Percentiles rank a stretch among this genome's conserved stretches.
These are phyloP conservation scores for Paspalum vaginatum DNA, from an alignment of 176 grass and related monocot species.

Conservation along the genomic window DNA sequence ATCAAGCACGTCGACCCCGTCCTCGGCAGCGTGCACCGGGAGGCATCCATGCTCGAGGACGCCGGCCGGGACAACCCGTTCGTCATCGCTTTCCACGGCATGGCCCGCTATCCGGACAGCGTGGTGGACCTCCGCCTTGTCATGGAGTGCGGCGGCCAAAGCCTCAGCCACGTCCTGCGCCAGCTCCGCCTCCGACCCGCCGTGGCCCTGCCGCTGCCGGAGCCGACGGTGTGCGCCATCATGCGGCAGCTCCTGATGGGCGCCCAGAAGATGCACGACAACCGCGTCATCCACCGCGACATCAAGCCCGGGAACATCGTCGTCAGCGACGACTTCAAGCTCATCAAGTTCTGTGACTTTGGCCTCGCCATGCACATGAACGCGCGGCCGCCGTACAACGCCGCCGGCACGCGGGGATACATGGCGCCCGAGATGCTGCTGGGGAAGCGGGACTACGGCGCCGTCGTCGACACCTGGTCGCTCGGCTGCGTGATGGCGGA, in stretches of 20 bases:
- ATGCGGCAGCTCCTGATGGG: conserved; percentile 46
- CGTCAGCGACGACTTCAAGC: not conserved
- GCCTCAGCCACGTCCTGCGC: conserved; percentile 4
- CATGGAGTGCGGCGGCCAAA: conserved; percentile 46
- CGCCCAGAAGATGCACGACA: conserved; percentile 26
- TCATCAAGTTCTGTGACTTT: conserved; percentile 49
- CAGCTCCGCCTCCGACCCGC: not conserved
- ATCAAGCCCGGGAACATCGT: conserved; percentile 47
- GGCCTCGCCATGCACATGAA: conserved; percentile 4
- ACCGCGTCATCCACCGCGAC: conserved; percentile 41
- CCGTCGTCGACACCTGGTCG: conserved; percentile 42
- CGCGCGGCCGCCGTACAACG: conserved; percentile 11
- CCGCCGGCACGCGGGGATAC: conserved; percentile 18
- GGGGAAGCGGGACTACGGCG: not conserved
- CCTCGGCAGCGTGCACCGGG: not conserved
- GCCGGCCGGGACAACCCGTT: conserved; percentile 17
- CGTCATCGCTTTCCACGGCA: conserved; percentile 36
- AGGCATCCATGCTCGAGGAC: not conserved
- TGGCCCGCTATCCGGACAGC: conserved; percentile 22
- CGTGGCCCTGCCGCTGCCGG: not conserved
- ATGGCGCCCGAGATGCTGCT: conserved; percentile 38
- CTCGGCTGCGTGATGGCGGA: conserved; percentile 52
- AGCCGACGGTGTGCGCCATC: conserved; percentile 7
- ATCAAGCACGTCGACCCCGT: conserved; percentile 24
- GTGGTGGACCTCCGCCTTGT: conserved; percentile 25